These are phyloP conservation scores for Penicillium angulare DNA, from an alignment of 495 filamentous ascomycete genomes.

Conservation along the genomic window DNA sequence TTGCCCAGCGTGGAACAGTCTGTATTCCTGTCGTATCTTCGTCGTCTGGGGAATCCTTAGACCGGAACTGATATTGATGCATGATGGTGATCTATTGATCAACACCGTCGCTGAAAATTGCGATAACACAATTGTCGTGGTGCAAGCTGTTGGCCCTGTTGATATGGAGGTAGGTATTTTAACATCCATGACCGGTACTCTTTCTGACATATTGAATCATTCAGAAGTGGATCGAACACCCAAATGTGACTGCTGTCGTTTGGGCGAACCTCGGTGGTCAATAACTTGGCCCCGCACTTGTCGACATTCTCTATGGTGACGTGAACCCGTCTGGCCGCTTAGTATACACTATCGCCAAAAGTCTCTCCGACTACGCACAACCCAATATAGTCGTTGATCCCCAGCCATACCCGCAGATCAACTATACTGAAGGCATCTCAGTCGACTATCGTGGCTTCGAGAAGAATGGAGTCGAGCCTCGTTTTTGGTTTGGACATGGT, in stretches of 20 bases:
- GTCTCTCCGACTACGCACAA: constrained; percentile 57
- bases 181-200: no score
- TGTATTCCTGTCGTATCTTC: constrained; percentile 24
- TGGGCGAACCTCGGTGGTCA: no score
- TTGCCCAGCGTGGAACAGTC: constrained; percentile 3
- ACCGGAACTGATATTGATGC: constrained; percentile 43
- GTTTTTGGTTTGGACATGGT: constrained; percentile 67
- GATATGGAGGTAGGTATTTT: neutral
- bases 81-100: constrained; percentile 49
- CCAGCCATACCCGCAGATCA: constrained; percentile 33
- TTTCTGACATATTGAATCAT: no score
- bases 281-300: no score
- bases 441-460: constrained; percentile 58
- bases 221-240: no score
- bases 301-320: no score
- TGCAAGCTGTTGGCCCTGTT: constrained; percentile 27
- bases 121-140: constrained; percentile 65
- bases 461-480: constrained; percentile 53
- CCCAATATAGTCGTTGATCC: constrained; percentile 7
- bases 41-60: constrained; percentile 52
- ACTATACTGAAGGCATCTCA: constrained; percentile 54
- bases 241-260: no score
- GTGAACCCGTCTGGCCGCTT: no score
- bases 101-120: constrained; percentile 54
- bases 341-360: no score